Conservation (phyloP, 805 yeast genomes). For the Candida insectorum region DNA sequence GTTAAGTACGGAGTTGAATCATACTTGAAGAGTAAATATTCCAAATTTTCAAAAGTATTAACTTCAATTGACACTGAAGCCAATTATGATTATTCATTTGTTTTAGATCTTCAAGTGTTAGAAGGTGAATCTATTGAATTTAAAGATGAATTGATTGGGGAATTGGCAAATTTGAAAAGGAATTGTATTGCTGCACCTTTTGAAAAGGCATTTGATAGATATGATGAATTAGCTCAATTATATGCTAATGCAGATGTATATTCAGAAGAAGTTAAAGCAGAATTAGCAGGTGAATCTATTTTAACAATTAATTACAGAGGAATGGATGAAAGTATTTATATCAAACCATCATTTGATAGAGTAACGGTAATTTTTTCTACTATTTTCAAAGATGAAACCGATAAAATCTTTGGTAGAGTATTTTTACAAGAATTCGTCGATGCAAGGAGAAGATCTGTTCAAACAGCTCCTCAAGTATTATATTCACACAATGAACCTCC, state of each 20-base stretch:
- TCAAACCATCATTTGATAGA: constrained; percentile 91
- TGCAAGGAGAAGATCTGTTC: constrained; percentile 92
- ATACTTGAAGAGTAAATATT: constrained; percentile 51
- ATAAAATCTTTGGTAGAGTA: constrained; percentile 84
- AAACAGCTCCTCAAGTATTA: constrained; percentile 97
- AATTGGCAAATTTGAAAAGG: constrained; percentile 75
- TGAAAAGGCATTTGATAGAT: constrained; percentile 77
- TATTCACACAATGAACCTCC: constrained; percentile 93
- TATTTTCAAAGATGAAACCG: constrained; percentile 93
- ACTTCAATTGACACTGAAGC: constrained; percentile 50
- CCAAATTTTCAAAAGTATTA: constrained; percentile 28
- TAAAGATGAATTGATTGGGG: constrained; percentile 50
- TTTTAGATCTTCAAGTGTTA: constrained; percentile 52
- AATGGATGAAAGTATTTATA: constrained; percentile 77
- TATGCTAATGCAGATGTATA: constrained; percentile 42
- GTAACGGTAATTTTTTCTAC: constrained; percentile 96
- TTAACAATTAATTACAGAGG: constrained; percentile 83
- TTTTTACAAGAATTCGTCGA: constrained; percentile 92
- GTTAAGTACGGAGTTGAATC: constrained; percentile 60
- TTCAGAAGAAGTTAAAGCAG: constrained; percentile 42
- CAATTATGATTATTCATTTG: constrained; percentile 79
- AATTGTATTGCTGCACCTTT: constrained; percentile 92
- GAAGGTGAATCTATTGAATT: constrained; percentile 42
- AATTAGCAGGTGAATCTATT: constrained; percentile 51
- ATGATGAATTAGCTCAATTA: constrained; percentile 58